A percentile compares a stretch with the other conserved stretches of the same genome.
Conservation (phyloP, 140 eudicot genomes). For the Bidens hawaiensis region DNA sequence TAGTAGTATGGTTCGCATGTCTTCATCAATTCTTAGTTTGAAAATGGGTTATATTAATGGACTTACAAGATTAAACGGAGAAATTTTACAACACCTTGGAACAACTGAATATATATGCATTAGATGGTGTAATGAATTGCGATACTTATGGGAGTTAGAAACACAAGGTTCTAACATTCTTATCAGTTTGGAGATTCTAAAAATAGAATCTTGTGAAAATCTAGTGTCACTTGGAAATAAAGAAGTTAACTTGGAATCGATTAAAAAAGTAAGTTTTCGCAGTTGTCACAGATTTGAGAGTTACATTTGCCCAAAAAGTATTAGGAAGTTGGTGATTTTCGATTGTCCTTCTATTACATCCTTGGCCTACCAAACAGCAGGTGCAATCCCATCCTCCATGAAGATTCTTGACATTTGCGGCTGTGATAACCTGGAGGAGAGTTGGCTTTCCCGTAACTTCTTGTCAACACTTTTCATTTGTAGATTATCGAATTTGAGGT, state of each 20-base stretch:
- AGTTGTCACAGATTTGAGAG: background rate
- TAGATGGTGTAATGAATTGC: background rate
- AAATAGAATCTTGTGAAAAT: background rate
- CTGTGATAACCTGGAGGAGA: constrained; percentile 1
- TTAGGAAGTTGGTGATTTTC: background rate
- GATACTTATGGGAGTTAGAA: constrained; percentile 1
- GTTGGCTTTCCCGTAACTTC: constrained; percentile 4
- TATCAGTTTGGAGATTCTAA: background rate
- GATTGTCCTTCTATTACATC: constrained; percentile 2
- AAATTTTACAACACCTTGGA: constrained; percentile 2
- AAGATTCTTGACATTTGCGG: background rate
- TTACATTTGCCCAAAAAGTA: background rate
- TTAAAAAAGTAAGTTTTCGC: background rate
- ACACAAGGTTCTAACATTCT: background rate
- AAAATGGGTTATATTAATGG: background rate
- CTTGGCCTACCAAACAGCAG: background rate
- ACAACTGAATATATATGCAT: background rate
- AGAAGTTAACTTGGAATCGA: background rate
- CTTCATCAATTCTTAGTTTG: constrained; percentile 1
- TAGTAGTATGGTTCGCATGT: background rate
- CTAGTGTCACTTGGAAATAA: constrained; percentile 1
- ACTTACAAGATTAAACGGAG: background rate
- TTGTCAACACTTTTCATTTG: background rate
- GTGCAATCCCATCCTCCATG: background rate
- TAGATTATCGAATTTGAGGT: background rate